Conservation (phyloP, 2,329 filamentous ascomycete species). For the Dryadomyces sulphureus region DNA sequence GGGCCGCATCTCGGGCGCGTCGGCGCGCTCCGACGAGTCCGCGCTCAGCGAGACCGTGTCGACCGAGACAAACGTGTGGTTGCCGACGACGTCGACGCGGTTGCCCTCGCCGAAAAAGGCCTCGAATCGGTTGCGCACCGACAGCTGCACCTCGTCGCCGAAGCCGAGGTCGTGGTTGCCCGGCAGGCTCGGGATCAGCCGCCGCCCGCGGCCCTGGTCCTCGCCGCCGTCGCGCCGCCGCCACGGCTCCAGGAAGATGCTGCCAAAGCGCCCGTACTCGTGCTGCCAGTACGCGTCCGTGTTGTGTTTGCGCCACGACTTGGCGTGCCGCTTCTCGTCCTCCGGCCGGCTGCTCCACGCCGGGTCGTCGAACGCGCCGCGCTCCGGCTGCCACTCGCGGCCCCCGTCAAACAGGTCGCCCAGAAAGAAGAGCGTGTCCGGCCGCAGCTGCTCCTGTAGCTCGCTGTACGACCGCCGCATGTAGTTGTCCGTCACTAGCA, state of each 20-base stretch:
- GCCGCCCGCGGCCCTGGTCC: constrained; percentile 48
- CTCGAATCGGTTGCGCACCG: constrained; percentile 71
- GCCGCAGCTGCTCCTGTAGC: constrained; percentile 61
- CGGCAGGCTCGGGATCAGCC: constrained; percentile 71
- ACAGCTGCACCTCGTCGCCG: constrained; percentile 65
- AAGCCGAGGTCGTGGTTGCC: constrained; percentile 95
- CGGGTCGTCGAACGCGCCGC: constrained; percentile 43
- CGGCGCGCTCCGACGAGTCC: constrained; percentile 34
- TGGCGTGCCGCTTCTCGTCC: constrained; percentile 38
- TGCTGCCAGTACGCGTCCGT: constrained; percentile 70
- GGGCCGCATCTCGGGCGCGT: constrained; percentile 34
- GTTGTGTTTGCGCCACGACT: constrained; percentile 60
- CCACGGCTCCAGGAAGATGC: constrained; percentile 67
- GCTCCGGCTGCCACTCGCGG: constrained; percentile 74
- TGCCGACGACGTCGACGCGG: constrained; percentile 77
- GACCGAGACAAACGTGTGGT: constrained; percentile 88
- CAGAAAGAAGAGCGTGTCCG: constrained; percentile 79
- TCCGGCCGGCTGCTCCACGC: constrained; percentile 39
- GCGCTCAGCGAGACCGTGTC: constrained; percentile 83
- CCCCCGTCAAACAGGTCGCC: constrained; percentile 94
- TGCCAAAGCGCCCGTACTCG: constrained; percentile 76
- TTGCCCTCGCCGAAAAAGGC: constrained; percentile 88
- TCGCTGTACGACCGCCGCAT: constrained; percentile 68
- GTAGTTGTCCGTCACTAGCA: constrained; percentile 71
- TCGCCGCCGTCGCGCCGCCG: constrained; percentile 37